These are phyloP conservation scores for Pseudocercospora fijiensis DNA, from an alignment of 2,329 filamentous ascomycete genomes.

Conservation along the genomic window DNA sequence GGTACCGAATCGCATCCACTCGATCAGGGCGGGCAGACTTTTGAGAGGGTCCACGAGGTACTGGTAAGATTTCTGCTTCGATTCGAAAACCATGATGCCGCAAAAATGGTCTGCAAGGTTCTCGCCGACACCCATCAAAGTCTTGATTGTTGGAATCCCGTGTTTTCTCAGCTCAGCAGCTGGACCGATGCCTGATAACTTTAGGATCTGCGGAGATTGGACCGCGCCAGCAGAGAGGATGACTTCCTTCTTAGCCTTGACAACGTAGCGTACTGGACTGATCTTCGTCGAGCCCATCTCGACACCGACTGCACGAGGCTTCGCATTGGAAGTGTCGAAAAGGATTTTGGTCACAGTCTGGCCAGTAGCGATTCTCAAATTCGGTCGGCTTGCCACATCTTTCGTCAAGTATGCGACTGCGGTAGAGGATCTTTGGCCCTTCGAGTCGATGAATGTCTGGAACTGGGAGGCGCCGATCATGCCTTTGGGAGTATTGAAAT, in stretches of 20 bases:
- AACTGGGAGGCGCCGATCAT: conserved; percentile 23
- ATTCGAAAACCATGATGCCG: conserved; percentile 42
- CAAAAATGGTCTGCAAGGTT: conserved; percentile 58
- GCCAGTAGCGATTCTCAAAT: conserved; percentile 25
- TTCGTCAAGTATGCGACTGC: conserved; percentile 26
- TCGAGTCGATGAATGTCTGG: conserved; percentile 27
- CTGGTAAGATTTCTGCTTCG: conserved; percentile 9
- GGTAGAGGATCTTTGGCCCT: conserved; percentile 25
- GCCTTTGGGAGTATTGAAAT: conserved; percentile 25
- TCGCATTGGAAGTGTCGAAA: conserved; percentile 19
- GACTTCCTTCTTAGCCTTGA: conserved; percentile 41
- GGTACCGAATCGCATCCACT: conserved; percentile 22
- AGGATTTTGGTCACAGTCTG: conserved; percentile 26
- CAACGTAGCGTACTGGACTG: conserved; percentile 22
- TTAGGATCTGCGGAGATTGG: conserved; percentile 50
- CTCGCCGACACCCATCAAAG: conserved; percentile 61
- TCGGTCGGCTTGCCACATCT: conserved; percentile 24
- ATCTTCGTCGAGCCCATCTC: conserved; percentile 21
- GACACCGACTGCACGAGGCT: conserved; percentile 26
- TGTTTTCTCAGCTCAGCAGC: conserved; percentile 55
- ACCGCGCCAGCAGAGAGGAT: conserved; percentile 44
- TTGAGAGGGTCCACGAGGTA: conserved; percentile 18
- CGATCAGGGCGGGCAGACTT: conserved; percentile 19
- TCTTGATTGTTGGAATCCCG: conserved; percentile 56
- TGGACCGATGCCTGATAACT: conserved; percentile 59